Evolutionary conservation across 352 stramenopile species (phyloP).

Genomic region (Plasmopara halstedii): DNA sequence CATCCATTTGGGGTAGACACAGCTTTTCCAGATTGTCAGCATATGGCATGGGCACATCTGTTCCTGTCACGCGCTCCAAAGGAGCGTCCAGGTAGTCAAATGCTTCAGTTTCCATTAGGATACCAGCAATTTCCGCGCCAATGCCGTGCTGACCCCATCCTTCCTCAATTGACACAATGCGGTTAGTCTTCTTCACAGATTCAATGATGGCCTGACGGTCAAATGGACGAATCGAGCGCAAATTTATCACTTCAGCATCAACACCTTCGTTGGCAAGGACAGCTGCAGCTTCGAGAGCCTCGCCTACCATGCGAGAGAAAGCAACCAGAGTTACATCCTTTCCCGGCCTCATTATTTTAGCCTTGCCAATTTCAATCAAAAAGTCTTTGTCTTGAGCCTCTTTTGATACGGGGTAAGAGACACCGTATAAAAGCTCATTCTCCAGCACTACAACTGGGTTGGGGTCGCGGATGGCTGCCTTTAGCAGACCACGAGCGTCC

Average conservation of each 20-base stretch:
- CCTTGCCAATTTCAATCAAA: constrained; percentile 97
- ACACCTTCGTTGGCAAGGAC: constrained; percentile 92
- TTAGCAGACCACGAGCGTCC: constrained; percentile 98
- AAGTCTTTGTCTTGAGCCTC: constrained; percentile 97
- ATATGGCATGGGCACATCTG: constrained; percentile 99
- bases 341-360: constrained; percentile 96
- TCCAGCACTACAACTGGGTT: constrained; percentile 99
- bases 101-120: constrained; percentile 96
- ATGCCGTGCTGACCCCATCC: constrained; percentile 96
- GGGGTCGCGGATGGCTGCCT: constrained; percentile 98
- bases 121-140: constrained; percentile 95
- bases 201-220: constrained; percentile 96
- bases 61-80: constrained; percentile 95
- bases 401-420: constrained; percentile 96
- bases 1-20: constrained; percentile 91
- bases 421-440: constrained; percentile 98
- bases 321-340: constrained; percentile 97
- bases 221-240: constrained; percentile 92
- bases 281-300: constrained; percentile 94
- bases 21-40: constrained; percentile 93
- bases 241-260: constrained; percentile 93
- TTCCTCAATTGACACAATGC: constrained; percentile 97
- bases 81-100: constrained; percentile 99
- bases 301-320: constrained; percentile 95
- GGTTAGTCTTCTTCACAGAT: constrained; percentile 98